These are phyloP conservation scores for Tetradesmus obliquus DNA, from an alignment of 139 green algal genomes.

Conservation along the genomic window DNA sequence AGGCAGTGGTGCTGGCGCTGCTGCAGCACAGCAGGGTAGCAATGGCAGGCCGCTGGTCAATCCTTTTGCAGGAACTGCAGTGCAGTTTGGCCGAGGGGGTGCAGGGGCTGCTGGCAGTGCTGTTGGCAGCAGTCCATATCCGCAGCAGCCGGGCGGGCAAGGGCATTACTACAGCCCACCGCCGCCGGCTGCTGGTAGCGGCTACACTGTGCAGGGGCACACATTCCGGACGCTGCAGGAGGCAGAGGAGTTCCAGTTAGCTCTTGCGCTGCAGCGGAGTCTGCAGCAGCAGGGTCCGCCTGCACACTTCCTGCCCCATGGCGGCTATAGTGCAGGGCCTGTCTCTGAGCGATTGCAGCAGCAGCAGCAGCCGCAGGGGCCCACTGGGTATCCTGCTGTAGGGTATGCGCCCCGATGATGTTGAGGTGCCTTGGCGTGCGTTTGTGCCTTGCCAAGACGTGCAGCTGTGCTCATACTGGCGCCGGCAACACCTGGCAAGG, in stretches of 20 bases:
- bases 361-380: conserved; percentile 1
- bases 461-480: background rate
- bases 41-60: conserved; percentile 18
- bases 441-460: background rate
- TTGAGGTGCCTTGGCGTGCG: background rate
- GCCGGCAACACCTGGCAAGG: too few species aligned
- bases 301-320: conserved; percentile 14
- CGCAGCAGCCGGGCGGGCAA: background rate
- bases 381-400: background rate
- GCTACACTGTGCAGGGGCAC: conserved; percentile 23
- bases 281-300: conserved; percentile 24
- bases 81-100: conserved; percentile 16
- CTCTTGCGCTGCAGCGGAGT: conserved; percentile 32
- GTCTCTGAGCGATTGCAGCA: background rate
- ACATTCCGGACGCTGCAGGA: conserved; percentile 33
- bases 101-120: background rate
- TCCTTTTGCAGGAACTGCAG: conserved; percentile 11
- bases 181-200: background rate
- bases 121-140: background rate
- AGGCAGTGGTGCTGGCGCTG: background rate
- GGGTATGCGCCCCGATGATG: background rate
- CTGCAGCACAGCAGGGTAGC: conserved; percentile 13
- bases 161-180: background rate
- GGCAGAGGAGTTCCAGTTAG: conserved; percentile 42
- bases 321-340: background rate